Conservation (phyloP, 176 grass and related monocot species). For the Eleusine coracana region DNA sequence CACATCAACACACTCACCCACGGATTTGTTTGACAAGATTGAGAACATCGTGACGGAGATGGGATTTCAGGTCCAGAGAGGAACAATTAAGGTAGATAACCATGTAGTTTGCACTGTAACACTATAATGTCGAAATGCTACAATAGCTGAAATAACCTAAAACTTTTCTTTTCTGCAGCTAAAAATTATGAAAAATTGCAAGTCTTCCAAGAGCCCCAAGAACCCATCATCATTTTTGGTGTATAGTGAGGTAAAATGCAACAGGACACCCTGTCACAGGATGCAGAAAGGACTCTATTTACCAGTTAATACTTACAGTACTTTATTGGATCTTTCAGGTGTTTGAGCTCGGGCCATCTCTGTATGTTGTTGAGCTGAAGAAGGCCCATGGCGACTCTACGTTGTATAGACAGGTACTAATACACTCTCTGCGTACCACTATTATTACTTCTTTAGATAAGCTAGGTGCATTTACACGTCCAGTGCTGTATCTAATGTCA, state of each 20-base stretch:
- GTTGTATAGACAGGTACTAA: conserved; percentile 79
- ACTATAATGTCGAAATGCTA: background rate
- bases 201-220: conserved; percentile 39
- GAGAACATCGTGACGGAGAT: conserved; percentile 62
- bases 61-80: conserved; percentile 66
- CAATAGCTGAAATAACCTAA: conserved; percentile 22
- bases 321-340: conserved; percentile 48
- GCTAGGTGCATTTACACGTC: background rate
- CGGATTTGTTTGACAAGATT: conserved; percentile 69
- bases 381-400: conserved; percentile 69
- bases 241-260: conserved; percentile 57
- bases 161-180: conserved; percentile 46
- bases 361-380: conserved; percentile 82
- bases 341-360: conserved; percentile 72
- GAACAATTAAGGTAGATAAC: conserved; percentile 51
- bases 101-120: background rate
- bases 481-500: conserved; percentile 6
- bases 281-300: background rate
- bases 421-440: background rate
- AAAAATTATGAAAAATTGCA: conserved; percentile 56
- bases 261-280: background rate
- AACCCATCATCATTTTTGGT: conserved; percentile 51
- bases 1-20: conserved; percentile 64
- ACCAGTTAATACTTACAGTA: conserved; percentile 12
- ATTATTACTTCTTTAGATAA: background rate